phyloP scores from a whole-genome alignment of 2,329 filamentous ascomycete genomes.

The Neocucurbitaria cava region DNA sequence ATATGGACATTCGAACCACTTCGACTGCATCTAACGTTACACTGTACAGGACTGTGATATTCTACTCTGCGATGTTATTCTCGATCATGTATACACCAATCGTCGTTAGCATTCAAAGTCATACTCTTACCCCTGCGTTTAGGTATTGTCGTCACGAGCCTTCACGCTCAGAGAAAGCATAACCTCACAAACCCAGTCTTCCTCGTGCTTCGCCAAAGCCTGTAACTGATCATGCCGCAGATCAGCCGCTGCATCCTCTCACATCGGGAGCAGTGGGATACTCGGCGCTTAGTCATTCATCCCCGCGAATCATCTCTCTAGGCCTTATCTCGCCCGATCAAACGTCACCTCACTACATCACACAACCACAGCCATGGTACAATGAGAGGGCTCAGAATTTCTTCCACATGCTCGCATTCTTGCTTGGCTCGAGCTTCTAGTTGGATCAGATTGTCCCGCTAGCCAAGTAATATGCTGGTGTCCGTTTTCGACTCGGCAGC shows the following conservation, averaged over 20 bases:
- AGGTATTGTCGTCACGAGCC: too few species aligned
- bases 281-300: constrained; percentile 28
- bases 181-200: constrained; percentile 10
- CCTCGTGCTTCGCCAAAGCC: constrained; percentile 29
- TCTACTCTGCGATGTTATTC: not conserved
- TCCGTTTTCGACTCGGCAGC: constrained; percentile 19
- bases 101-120: not conserved
- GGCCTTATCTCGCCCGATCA: constrained; percentile 33
- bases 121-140: too few species aligned
- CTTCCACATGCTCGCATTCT: constrained; percentile 21
- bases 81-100: not conserved
- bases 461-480: constrained; percentile 20
- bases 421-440: constrained; percentile 27
- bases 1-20: not conserved
- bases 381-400: constrained; percentile 9
- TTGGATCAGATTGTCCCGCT: constrained; percentile 13
- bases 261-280: constrained; percentile 31
- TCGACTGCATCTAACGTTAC: not conserved
- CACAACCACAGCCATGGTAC: constrained; percentile 24
- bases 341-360: constrained; percentile 46
- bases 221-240: constrained; percentile 10
- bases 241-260: constrained; percentile 9
- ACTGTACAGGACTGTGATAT: not conserved
- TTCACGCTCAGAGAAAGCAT: constrained; percentile 9
- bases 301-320: constrained; percentile 36